Percentiles rank a stretch among this genome's conserved stretches.
phyloP scores from a whole-genome alignment of 805 yeast genomes.

The Danielia reshetovae region DNA sequence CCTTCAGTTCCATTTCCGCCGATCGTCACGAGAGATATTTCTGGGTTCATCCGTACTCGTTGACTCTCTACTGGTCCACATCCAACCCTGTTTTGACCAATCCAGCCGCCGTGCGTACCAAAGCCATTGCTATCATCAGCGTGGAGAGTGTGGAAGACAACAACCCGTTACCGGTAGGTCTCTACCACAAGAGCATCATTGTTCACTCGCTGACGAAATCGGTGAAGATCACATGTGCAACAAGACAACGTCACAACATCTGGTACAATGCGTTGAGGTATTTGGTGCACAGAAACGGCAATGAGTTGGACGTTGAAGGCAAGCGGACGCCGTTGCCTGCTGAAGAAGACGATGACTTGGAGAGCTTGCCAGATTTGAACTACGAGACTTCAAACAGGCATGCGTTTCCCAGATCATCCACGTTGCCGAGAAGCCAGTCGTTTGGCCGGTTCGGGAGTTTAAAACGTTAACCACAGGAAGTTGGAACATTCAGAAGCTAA shows the following conservation, averaged over 20 bases:
- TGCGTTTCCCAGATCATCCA: conserved; percentile 16
- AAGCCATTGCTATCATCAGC: conserved; percentile 73
- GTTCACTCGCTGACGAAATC: conserved; percentile 64
- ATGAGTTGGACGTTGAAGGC: conserved; percentile 46
- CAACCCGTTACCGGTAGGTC: conserved; percentile 85
- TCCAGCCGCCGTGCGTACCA: conserved; percentile 62
- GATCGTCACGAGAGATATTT: conserved; percentile 86
- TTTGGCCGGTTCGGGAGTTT: conserved; percentile 4
- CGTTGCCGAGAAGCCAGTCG: conserved; percentile 11
- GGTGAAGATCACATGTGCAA: conserved; percentile 81
- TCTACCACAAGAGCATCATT: conserved; percentile 79
- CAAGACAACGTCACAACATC: conserved; percentile 80
- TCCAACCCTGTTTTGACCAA: conserved; percentile 73
- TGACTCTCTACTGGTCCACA: conserved; percentile 86
- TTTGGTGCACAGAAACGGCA: conserved; percentile 61
- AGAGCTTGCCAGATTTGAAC: conserved; percentile 7
- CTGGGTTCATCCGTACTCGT: conserved; percentile 94
- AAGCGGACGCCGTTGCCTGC: background rate
- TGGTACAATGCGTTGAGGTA: conserved; percentile 86
- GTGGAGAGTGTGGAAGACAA: conserved; percentile 80
- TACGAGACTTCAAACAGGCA: conserved; percentile 14
- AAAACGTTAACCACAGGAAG: background rate
- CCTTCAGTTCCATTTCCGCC: conserved; percentile 70
- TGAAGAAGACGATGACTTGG: conserved; percentile 2
- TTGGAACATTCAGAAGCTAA: no score